Conservation (phyloP, 139 green algal genomes). For the Ettlia oleoabundans region DNA sequence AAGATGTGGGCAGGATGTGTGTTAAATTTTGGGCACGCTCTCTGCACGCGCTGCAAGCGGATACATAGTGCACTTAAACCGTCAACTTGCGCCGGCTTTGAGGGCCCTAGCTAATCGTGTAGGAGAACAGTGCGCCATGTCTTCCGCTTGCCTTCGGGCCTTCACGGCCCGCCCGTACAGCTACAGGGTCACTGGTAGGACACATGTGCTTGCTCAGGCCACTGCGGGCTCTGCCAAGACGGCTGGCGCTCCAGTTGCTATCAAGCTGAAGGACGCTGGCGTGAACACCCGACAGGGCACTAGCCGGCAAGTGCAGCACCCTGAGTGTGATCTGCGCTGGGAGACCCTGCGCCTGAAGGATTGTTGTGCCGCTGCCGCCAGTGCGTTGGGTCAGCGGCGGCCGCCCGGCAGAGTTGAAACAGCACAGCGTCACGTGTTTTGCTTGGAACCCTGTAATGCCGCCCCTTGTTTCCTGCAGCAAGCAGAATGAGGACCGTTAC, state of each 20-base stretch:
- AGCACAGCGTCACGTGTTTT: not conserved
- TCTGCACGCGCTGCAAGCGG: not conserved
- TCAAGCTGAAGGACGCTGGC: conserved; percentile 1
- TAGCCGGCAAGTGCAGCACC: not conserved
- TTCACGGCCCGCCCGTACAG: not conserved
- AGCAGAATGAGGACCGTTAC: conserved; percentile 51
- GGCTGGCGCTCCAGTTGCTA: not conserved
- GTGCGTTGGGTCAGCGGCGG: too few species aligned
- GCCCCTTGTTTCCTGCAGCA: conserved; percentile 2
- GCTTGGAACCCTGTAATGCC: not conserved
- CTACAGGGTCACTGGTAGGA: not conserved
- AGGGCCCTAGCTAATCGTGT: not conserved
- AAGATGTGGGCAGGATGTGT: not conserved
- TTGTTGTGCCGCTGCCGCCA: too few species aligned
- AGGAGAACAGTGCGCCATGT: conserved; percentile 1
- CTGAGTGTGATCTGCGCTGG: not conserved
- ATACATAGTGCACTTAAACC: not conserved
- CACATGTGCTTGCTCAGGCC: not conserved
- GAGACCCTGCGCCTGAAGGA: too few species aligned
- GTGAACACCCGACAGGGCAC: conserved; percentile 22
- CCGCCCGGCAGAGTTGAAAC: too few species aligned
- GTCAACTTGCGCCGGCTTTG: not conserved
- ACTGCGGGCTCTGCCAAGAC: not conserved
- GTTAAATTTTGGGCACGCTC: not conserved
- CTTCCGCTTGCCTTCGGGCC: not conserved